phyloP scores from a whole-genome alignment of 306 rosid species.

The Potentilla sterilis region DNA sequence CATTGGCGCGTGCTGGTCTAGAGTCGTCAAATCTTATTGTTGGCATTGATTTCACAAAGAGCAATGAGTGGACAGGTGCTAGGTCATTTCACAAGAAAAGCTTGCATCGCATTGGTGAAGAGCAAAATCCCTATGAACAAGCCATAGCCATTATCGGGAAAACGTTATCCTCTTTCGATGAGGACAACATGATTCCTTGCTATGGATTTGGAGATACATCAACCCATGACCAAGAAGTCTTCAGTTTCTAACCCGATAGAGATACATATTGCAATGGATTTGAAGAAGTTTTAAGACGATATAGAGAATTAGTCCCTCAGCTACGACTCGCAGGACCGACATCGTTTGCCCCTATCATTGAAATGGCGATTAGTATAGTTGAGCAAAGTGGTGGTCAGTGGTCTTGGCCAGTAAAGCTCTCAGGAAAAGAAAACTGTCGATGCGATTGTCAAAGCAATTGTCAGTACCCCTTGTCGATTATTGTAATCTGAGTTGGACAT shows the following conservation, averaged over 20 bases:
- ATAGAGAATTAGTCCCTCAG: slow-evolving; percentile 77
- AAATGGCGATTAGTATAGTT: slow-evolving; percentile 91
- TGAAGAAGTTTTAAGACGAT: slow-evolving; percentile 81
- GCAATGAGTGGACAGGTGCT: slow-evolving; percentile 99
- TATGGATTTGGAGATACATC: slow-evolving; percentile 98
- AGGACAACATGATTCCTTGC: slow-evolving; percentile 90
- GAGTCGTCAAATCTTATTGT: slow-evolving; percentile 96
- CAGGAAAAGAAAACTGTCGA: not conserved
- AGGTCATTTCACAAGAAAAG: slow-evolving; percentile 83
- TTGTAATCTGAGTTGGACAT: not conserved
- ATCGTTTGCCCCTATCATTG: slow-evolving; percentile 86
- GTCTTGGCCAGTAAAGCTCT: not conserved
- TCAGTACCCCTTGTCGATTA: not conserved
- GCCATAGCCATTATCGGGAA: slow-evolving; percentile 90
- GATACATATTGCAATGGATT: slow-evolving; percentile 70
- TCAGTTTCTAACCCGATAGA: slow-evolving; percentile 79
- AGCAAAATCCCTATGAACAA: slow-evolving; percentile 90
- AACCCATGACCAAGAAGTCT: slow-evolving; percentile 92
- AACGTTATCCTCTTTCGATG: slow-evolving; percentile 81
- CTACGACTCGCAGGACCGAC: slow-evolving; percentile 95
- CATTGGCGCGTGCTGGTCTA: slow-evolving; percentile 73
- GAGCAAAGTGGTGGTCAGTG: slow-evolving; percentile 90
- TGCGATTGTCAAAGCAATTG: not conserved
- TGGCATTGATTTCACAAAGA: slow-evolving; percentile 96
- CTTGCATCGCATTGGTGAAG: slow-evolving; percentile 82